Percentiles rank a stretch among this genome's conserved stretches.
Conservation (phyloP, 257 asterid genomes). For the Salvia splendens region DNA sequence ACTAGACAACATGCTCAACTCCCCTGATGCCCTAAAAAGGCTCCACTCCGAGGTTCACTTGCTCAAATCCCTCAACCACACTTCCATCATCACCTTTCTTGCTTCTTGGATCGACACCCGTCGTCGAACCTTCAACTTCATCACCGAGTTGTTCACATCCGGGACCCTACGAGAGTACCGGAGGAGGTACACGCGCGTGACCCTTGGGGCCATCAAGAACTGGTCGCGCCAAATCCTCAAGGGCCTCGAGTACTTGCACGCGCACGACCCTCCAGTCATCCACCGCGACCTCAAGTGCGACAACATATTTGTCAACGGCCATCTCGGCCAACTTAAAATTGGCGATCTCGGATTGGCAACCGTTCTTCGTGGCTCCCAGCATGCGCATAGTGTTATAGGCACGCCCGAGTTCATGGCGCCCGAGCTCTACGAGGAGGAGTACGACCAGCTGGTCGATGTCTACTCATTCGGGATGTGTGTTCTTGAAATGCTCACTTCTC, state of each 20-base stretch:
- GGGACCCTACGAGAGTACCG: conserved; percentile 88
- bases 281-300: conserved; percentile 89
- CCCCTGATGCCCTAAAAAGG: conserved; percentile 60
- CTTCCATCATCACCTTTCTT: conserved; percentile 60
- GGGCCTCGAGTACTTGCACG: conserved; percentile 70
- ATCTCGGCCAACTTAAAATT: conserved; percentile 77
- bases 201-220: conserved; percentile 54
- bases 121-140: conserved; percentile 71
- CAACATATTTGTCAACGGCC: conserved; percentile 76
- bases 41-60: conserved; percentile 81
- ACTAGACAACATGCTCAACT: conserved; percentile 47
- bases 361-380: conserved; percentile 59
- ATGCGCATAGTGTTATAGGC: conserved; percentile 88
- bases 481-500: conserved; percentile 76
- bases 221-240: conserved; percentile 77
- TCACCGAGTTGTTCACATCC: conserved; percentile 81
- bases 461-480: conserved; percentile 90
- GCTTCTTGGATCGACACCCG: conserved; percentile 63
- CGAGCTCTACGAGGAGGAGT: conserved; percentile 79
- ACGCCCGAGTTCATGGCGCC: conserved; percentile 96
- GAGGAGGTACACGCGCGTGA: conserved; percentile 49
- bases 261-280: conserved; percentile 75
- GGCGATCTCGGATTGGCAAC: conserved; percentile 86
- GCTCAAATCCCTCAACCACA: conserved; percentile 63
- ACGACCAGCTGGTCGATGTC: conserved; percentile 71